phyloP scores from a whole-genome alignment of 2,329 filamentous ascomycete species.

The Lecanicillium sp. region DNA sequence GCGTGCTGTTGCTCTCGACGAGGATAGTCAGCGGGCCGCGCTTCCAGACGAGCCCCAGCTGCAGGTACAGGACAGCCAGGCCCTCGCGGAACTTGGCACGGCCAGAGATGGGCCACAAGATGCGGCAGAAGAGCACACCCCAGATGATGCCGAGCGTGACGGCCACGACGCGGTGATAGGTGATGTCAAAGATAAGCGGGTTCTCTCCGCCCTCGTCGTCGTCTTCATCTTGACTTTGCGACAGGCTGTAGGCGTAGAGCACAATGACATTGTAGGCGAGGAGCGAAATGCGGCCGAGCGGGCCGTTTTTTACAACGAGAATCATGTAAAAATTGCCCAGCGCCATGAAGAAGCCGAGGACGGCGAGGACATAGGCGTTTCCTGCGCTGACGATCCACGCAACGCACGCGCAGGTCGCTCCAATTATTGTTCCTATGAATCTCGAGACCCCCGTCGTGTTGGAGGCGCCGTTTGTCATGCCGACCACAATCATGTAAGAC shows the following conservation, averaged over 20 bases:
- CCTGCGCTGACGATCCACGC: slow-evolving; percentile 73
- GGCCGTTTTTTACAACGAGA: slow-evolving; percentile 73
- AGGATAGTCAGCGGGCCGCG: slow-evolving; percentile 78
- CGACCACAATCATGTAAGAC: slow-evolving; percentile 96
- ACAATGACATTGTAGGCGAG: slow-evolving; percentile 94
- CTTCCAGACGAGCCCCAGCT: slow-evolving; percentile 95
- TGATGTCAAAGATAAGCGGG: slow-evolving; percentile 83
- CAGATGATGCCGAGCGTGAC: slow-evolving; percentile 84
- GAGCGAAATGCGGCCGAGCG: slow-evolving; percentile 88
- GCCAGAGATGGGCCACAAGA: slow-evolving; percentile 92
- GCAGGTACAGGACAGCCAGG: slow-evolving; percentile 82
- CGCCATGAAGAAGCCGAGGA: slow-evolving; percentile 76
- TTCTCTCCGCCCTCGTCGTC: slow-evolving; percentile 82
- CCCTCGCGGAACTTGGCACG: slow-evolving; percentile 84
- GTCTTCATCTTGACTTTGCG: slow-evolving; percentile 80
- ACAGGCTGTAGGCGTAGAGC: slow-evolving; percentile 87
- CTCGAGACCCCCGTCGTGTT: slow-evolving; percentile 88
- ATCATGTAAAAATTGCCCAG: slow-evolving; percentile 87
- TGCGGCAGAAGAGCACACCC: slow-evolving; percentile 82
- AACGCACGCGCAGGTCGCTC: slow-evolving; percentile 66
- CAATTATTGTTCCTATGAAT: slow-evolving; percentile 79
- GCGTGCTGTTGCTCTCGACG: slow-evolving; percentile 49
- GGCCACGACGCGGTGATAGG: slow-evolving; percentile 77
- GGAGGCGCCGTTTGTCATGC: slow-evolving; percentile 93
- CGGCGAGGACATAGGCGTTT: slow-evolving; percentile 67